Conservation (phyloP, 2,329 filamentous ascomycete species). For the Herpotrichia juniperi region DNA sequence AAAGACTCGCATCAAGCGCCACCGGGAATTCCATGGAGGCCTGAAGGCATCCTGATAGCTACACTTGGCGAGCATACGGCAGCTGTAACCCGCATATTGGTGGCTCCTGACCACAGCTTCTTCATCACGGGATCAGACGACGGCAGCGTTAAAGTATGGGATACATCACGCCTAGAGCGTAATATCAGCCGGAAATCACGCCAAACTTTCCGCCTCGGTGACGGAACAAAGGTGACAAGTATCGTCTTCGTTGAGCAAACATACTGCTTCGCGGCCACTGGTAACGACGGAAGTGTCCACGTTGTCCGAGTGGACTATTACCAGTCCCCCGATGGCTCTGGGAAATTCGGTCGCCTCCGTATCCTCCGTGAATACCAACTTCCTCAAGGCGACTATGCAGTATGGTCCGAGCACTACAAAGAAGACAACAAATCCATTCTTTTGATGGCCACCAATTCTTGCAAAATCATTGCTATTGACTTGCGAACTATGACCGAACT, state of each 20-base stretch:
- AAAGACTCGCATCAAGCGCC: constrained; percentile 57
- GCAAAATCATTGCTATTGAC: constrained; percentile 82
- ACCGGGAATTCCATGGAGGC: constrained; percentile 74
- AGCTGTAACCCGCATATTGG: constrained; percentile 78
- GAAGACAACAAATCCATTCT: constrained; percentile 82
- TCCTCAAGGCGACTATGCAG: constrained; percentile 73
- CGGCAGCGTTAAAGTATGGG: constrained; percentile 90
- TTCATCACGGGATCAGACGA: constrained; percentile 95
- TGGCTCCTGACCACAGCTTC: constrained; percentile 89
- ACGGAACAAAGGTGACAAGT: constrained; percentile 75
- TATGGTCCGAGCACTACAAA: constrained; percentile 93
- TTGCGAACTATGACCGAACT: constrained; percentile 83
- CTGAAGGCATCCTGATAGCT: constrained; percentile 81
- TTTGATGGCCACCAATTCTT: constrained; percentile 84
- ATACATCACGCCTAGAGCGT: constrained; percentile 84
- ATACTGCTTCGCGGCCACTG: constrained; percentile 90
- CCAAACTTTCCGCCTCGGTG: constrained; percentile 79
- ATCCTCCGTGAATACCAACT: constrained; percentile 78
- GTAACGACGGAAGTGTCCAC: constrained; percentile 81
- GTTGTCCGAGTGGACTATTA: constrained; percentile 81
- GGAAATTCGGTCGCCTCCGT: constrained; percentile 78
- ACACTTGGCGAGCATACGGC: constrained; percentile 88
- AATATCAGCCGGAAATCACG: constrained; percentile 88
- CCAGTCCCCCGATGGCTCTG: constrained; percentile 59
- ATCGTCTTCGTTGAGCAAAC: constrained; percentile 93